Evolutionary conservation across 768 basidiomycete genomes (phyloP).

Genomic region (Lactarius quietus): DNA sequence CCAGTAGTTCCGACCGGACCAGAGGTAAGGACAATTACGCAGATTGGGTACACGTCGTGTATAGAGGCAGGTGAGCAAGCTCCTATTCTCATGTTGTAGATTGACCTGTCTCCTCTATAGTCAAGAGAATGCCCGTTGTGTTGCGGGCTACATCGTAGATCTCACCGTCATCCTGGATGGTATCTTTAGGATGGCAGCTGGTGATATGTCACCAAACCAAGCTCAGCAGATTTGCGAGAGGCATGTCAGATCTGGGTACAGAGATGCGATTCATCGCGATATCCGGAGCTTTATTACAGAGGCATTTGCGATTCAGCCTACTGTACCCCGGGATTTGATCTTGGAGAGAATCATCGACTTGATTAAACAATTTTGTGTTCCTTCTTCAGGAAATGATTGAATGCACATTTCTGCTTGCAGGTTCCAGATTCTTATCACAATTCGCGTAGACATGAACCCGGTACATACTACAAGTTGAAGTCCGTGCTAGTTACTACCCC

Average conservation of each 20-base stretch:
- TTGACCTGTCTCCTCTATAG: constrained; percentile 2
- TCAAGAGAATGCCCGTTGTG: not conserved
- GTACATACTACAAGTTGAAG: no score
- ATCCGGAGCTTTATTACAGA: constrained; percentile 6
- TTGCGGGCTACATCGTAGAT: constrained; percentile 17
- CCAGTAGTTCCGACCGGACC: not conserved
- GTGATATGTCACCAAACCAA: no score
- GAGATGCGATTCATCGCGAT: no score
- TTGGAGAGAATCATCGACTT: constrained; percentile 15
- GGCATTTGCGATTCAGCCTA: not conserved
- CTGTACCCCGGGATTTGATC: constrained; percentile 2
- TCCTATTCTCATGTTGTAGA: no score
- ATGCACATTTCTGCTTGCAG: no score
- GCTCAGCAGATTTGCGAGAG: no score
- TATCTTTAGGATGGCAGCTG: not conserved
- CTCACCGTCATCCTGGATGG: constrained; percentile 6
- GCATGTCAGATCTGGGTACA: no score
- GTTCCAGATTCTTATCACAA: no score
- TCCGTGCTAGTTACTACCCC: no score
- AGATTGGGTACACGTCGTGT: not conserved
- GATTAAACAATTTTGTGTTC: constrained; percentile 5
- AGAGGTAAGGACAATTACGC: not conserved
- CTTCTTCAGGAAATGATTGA: not conserved
- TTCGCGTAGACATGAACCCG: no score
- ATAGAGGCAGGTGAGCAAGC: not conserved